A percentile compares a stretch with the other conserved stretches of the same genome.
Evolutionary conservation across 192 early-diverging fungal genomes (phyloP).

Genomic region (Funneliformis mosseae): DNA sequence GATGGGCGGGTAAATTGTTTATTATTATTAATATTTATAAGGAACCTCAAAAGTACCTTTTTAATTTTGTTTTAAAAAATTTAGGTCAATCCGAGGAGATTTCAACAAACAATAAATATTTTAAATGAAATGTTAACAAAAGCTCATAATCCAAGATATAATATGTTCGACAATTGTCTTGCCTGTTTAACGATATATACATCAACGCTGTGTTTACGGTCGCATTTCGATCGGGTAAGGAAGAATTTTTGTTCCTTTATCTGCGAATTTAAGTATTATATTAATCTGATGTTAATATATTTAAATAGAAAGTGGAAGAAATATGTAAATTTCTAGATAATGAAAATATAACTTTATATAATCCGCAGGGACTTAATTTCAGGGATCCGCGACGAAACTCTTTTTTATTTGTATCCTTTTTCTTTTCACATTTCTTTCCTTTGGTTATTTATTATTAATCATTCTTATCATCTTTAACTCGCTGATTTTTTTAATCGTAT

Average conservation of each 20-base stretch:
- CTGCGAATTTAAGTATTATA: not conserved
- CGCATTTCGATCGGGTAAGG: slow-evolving; percentile 29
- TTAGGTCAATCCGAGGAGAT: slow-evolving; percentile 20
- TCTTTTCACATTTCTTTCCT: not conserved
- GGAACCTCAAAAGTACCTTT: not conserved
- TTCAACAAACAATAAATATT: slow-evolving; percentile 25
- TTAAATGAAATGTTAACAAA: slow-evolving; percentile 22
- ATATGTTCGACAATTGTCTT: slow-evolving; percentile 21
- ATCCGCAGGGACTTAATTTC: slow-evolving; percentile 29
- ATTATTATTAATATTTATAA: not conserved
- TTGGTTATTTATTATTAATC: not conserved
- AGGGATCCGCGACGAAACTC: slow-evolving; percentile 25
- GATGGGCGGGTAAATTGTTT: slow-evolving; percentile 22
- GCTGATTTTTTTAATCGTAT: not conserved
- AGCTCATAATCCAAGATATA: slow-evolving; percentile 29
- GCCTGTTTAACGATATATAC: slow-evolving; percentile 28
- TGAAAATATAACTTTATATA: slow-evolving; percentile 28
- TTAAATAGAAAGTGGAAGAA: slow-evolving; percentile 31
- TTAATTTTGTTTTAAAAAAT: not conserved
- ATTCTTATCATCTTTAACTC: not conserved
- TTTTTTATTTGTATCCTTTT: slow-evolving; percentile 37
- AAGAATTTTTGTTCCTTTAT: not conserved
- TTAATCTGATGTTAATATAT: not conserved
- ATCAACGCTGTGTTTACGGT: slow-evolving; percentile 21
- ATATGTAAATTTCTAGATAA: slow-evolving; percentile 35